phyloP scores from a whole-genome alignment of 192 early-diverging fungal species.

The Linnemannia zychae region DNA sequence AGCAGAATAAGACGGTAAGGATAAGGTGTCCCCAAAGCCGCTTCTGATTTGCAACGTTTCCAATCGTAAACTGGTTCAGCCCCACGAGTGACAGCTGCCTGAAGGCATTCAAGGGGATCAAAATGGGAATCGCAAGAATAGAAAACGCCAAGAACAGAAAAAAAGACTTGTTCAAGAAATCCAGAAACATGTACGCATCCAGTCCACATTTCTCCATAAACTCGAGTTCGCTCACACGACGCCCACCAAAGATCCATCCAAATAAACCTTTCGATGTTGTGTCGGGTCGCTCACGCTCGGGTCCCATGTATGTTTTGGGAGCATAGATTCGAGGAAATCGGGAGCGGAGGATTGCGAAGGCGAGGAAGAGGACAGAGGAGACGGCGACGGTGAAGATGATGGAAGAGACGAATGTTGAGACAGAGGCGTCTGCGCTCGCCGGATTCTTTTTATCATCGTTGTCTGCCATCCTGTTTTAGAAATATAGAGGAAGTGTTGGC shows the following conservation, averaged over 20 bases:
- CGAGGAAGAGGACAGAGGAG: conserved; percentile 62
- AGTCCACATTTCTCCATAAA: conserved; percentile 70
- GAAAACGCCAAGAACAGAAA: conserved; percentile 71
- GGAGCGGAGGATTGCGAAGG: conserved; percentile 75
- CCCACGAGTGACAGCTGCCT: conserved; percentile 65
- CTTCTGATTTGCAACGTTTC: conserved; percentile 70
- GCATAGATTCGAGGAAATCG: conserved; percentile 76
- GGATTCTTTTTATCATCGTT: neutral
- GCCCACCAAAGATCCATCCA: conserved; percentile 69
- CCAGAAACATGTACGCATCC: conserved; percentile 83
- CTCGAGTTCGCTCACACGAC: conserved; percentile 57
- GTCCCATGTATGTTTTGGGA: conserved; percentile 76
- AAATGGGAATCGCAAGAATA: conserved; percentile 64
- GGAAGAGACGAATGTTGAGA: conserved; percentile 77
- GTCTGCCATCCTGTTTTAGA: neutral
- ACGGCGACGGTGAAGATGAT: conserved; percentile 74
- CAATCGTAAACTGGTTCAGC: conserved; percentile 73
- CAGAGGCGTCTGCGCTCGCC: conserved; percentile 59
- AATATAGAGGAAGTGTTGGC: neutral
- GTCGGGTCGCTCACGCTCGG: conserved; percentile 57
- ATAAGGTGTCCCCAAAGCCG: conserved; percentile 80
- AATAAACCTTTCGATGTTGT: conserved; percentile 52
- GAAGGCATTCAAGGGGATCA: conserved; percentile 78
- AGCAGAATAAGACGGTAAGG: conserved; percentile 60
- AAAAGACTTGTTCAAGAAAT: conserved; percentile 74